Evolutionary conservation across 2,329 filamentous ascomycete genomes (phyloP), one percentile per base, ranked within the genome.

Genomic region (Cladophialophora exuberans): DNA sequence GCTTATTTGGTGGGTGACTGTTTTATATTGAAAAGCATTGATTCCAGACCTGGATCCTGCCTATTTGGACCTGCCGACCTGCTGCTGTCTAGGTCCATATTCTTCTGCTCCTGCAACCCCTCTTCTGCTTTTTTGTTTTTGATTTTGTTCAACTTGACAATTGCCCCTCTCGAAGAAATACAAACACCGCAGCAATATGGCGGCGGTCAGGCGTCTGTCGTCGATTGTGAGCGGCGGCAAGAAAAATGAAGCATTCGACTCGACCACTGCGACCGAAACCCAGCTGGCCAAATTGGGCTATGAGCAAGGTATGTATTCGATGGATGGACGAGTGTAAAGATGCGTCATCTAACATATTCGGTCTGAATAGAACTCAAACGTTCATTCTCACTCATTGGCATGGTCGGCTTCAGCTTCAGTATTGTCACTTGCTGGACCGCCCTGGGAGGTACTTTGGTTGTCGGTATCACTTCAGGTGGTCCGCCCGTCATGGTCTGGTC

Each of bases 391-490:
- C 66, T 83, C 4, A 60, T 83, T 23, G 80, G 80, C 30, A 84
- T 84, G 79, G 73, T 84, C 28, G 81, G 79, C 1, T 84, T 84
- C 68, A 78, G 75, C 41, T 84, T 84, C 66, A 78, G 74, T 53
- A 80, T 84, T 41, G 79, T 84, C 38, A 83, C 81, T 26, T 79
- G 74, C 64, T 84, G 81, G 81, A 80, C 78, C 26, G 81, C 81
- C 3, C 67, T 84, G 2, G 76, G 76, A 41, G 81, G 81, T 30
- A 79, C 82, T 0, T 73, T 84, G 36, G 80, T 81, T 47, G 75
- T 83, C 26, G 82, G 80, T 4, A 76, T 82, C 9, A 76, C 76
- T 53, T 75, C 79, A 30, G 81, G 81, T 11, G 81, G 81, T 1
- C 80, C 81, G 3, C 79, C 81, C 0, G 79, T 83, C 36, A 83